These are phyloP conservation scores for Microglena sp. DNA, from an alignment of 139 green algal species.

Conservation along the genomic window DNA sequence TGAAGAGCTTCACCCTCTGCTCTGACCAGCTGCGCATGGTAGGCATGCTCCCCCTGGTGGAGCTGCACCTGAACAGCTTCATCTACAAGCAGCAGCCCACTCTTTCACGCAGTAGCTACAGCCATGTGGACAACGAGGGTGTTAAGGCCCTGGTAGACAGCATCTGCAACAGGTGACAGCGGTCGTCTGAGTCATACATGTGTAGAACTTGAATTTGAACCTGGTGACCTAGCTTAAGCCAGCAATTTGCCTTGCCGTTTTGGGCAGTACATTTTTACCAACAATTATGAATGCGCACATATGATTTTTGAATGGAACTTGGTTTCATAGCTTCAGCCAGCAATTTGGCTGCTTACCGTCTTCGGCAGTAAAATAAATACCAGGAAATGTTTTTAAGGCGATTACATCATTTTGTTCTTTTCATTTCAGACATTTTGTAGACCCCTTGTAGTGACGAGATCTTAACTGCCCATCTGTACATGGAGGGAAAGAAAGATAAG, in stretches of 20 bases:
- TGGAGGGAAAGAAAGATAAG: too few relatives aligned
- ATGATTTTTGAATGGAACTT: too few relatives aligned
- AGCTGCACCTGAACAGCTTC: constrained; percentile 43
- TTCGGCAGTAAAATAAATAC: too few relatives aligned
- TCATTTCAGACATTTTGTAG: too few relatives aligned
- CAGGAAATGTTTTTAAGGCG: too few relatives aligned
- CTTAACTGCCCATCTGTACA: too few relatives aligned
- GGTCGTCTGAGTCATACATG: too few relatives aligned
- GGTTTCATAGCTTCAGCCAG: too few relatives aligned
- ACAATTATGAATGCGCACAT: background rate
- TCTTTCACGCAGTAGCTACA: constrained; percentile 37
- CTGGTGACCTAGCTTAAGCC: background rate
- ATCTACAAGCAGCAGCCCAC: constrained; percentile 47
- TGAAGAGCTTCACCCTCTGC: constrained; percentile 41
- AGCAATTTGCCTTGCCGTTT: background rate
- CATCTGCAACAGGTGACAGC: constrained; percentile 41
- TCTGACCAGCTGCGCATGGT: constrained; percentile 36
- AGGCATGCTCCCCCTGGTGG: constrained; percentile 38
- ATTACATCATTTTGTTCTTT: too few relatives aligned
- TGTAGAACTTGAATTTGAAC: background rate
- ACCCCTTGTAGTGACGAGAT: too few relatives aligned
- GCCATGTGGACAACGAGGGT: constrained; percentile 53
- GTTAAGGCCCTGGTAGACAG: constrained; percentile 51
- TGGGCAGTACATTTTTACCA: constrained; percentile 32
- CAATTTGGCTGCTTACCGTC: too few relatives aligned